Evolutionary conservation across 768 basidiomycete species (phyloP).

Genomic region (Hygrophoropsis aurantiaca): DNA sequence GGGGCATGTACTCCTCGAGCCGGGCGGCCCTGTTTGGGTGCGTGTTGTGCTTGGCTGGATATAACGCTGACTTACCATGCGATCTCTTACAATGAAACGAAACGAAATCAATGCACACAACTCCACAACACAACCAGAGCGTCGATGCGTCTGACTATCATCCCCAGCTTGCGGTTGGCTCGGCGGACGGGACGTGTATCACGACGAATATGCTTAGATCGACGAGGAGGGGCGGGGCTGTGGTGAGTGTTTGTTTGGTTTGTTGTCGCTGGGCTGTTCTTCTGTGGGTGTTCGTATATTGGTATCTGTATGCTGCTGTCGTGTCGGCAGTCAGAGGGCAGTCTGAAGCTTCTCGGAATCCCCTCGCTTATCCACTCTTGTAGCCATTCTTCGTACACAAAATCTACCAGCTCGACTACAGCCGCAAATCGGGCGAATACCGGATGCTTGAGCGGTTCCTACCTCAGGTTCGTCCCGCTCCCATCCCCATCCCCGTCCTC

Average conservation of each 20-base stretch:
- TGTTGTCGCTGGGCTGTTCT: too few relatives aligned
- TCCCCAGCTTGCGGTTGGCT: constrained; percentile 78
- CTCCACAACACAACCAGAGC: too few relatives aligned
- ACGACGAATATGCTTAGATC: constrained; percentile 73
- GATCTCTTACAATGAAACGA: background rate
- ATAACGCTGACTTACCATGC: background rate
- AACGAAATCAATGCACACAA: background rate
- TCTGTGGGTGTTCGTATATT: too few relatives aligned
- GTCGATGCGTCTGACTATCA: constrained; percentile 81
- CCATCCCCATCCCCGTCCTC: background rate
- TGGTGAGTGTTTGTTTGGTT: too few relatives aligned
- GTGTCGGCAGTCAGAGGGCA: too few relatives aligned
- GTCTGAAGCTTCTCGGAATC: too few relatives aligned
- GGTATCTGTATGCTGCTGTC: too few relatives aligned
- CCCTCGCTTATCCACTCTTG: background rate
- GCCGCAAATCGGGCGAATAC: constrained; percentile 67
- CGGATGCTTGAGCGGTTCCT: constrained; percentile 88
- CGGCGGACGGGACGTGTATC: constrained; percentile 78
- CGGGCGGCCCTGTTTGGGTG: constrained; percentile 84
- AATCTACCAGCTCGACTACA: constrained; percentile 88
- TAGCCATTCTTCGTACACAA: constrained; percentile 79
- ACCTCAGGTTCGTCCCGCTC: constrained; percentile 53
- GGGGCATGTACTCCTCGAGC: constrained; percentile 70
- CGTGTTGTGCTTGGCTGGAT: too few relatives aligned
- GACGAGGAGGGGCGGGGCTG: constrained; percentile 67